These are phyloP conservation scores for Trifolium subterraneum DNA, from an alignment of 306 rosid genomes.

Conservation along the genomic window DNA sequence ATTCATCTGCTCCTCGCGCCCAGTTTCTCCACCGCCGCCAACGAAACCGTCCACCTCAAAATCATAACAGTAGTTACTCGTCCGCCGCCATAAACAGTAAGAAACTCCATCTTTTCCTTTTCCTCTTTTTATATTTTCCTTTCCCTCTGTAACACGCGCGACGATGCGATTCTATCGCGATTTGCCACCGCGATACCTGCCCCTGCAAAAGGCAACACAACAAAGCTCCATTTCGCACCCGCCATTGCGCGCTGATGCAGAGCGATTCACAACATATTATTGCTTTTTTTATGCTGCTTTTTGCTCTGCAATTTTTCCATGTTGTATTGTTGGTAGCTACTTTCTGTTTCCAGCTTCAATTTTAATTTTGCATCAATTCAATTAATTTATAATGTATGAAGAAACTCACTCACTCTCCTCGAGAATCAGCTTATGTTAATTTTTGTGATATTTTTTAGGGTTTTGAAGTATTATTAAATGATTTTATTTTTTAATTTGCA, in stretches of 20 bases:
- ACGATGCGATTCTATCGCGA: background rate
- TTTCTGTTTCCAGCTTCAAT: background rate
- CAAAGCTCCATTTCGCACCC: background rate
- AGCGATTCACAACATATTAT: background rate
- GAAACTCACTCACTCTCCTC: too few species aligned
- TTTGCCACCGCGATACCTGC: background rate
- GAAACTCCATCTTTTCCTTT: background rate
- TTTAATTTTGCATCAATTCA: too few species aligned
- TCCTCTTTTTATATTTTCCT: background rate
- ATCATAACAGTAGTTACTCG: background rate
- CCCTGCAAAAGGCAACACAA: background rate
- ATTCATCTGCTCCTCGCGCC: too few species aligned
- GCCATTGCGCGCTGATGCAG: background rate
- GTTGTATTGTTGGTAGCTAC: background rate
- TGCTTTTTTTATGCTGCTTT: background rate
- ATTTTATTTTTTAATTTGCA: background rate
- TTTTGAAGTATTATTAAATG: background rate
- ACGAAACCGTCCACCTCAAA: too few species aligned
- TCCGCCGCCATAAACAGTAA: background rate
- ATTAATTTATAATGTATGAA: too few species aligned
- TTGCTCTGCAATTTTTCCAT: background rate
- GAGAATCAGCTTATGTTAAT: background rate
- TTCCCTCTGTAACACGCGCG: background rate
- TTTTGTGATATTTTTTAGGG: background rate
- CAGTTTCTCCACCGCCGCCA: too few species aligned